Conservation (phyloP, 352 stramenopile genomes). For the Hyaloperonospora brassicae region DNA sequence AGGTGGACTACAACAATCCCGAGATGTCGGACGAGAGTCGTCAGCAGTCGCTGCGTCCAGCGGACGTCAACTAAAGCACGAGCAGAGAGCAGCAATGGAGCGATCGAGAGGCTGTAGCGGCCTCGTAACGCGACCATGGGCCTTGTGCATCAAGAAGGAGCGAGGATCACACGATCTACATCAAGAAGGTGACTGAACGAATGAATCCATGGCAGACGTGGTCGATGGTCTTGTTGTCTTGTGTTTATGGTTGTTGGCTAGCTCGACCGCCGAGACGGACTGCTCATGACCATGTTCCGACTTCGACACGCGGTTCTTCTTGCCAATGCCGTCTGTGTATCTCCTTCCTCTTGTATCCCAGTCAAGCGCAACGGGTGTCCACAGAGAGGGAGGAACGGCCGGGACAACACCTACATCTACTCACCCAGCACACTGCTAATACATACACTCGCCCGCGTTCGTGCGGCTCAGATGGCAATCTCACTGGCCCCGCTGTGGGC, state of each 20-base stretch:
- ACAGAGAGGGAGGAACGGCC: not conserved
- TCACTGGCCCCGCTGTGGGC: constrained; percentile 28
- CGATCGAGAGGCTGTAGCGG: too few relatives aligned
- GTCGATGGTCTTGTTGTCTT: not conserved
- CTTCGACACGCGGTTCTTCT: too few relatives aligned
- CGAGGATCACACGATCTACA: too few relatives aligned
- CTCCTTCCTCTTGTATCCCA: too few relatives aligned
- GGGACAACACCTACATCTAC: constrained; percentile 13
- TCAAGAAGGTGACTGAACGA: not conserved
- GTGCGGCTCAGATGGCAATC: constrained; percentile 26
- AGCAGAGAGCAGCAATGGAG: too few relatives aligned
- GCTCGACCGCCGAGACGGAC: too few relatives aligned
- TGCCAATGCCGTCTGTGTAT: too few relatives aligned
- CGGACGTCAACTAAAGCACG: constrained; percentile 59
- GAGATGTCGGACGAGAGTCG: constrained; percentile 31
- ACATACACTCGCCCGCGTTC: constrained; percentile 19
- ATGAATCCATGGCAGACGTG: too few relatives aligned
- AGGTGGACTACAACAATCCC: constrained; percentile 83
- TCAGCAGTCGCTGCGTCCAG: constrained; percentile 44
- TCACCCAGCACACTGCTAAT: constrained; percentile 21
- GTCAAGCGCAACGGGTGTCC: not conserved
- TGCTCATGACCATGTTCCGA: too few relatives aligned
- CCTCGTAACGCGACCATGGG: too few relatives aligned
- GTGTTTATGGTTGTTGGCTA: too few relatives aligned
- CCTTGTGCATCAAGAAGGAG: too few relatives aligned